phyloP scores from a whole-genome alignment of 2,329 filamentous ascomycete species.

The Alternaria brassicae region DNA sequence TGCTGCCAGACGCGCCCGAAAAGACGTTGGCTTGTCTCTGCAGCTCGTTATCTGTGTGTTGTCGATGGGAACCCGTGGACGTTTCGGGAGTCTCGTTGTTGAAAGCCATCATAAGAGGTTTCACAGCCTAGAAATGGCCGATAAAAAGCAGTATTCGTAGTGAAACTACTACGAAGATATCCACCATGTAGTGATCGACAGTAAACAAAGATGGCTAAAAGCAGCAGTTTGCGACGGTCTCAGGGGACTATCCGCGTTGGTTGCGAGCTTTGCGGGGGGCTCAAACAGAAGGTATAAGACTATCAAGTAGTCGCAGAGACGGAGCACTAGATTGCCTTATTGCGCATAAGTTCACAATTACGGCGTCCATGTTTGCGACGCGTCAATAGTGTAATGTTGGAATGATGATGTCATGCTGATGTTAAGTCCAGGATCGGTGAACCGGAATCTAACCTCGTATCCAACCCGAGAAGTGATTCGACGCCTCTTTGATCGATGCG shows the following conservation, averaged over 20 bases:
- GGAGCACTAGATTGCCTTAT: not conserved
- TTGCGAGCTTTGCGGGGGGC: conserved; percentile 5
- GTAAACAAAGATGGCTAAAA: not conserved
- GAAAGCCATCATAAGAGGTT: conserved; percentile 33
- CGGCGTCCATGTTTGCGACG: conserved; percentile 19
- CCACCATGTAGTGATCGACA: not conserved
- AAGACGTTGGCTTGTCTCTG: conserved; percentile 16
- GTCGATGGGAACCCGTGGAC: conserved; percentile 33
- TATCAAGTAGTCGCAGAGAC: not conserved
- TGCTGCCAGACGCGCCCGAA: not conserved
- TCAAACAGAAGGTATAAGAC: conserved; percentile 5
- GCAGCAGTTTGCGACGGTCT: conserved; percentile 5
- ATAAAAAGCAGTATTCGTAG: not conserved
- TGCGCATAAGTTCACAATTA: conserved; percentile 14
- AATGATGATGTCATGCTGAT: conserved; percentile 33
- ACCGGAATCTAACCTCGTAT: conserved; percentile 16
- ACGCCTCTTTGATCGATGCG: conserved; percentile 18
- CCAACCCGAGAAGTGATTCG: conserved; percentile 18
- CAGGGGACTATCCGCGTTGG: not conserved
- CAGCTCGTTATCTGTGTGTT: conserved; percentile 33
- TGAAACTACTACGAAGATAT: not conserved
- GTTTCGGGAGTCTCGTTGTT: conserved; percentile 45
- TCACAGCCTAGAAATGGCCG: conserved; percentile 2
- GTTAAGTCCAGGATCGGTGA: conserved; percentile 4
- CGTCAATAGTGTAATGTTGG: conserved; percentile 8